phyloP scores from a whole-genome alignment of 495 filamentous ascomycete species.

The Podospora comata region DNA sequence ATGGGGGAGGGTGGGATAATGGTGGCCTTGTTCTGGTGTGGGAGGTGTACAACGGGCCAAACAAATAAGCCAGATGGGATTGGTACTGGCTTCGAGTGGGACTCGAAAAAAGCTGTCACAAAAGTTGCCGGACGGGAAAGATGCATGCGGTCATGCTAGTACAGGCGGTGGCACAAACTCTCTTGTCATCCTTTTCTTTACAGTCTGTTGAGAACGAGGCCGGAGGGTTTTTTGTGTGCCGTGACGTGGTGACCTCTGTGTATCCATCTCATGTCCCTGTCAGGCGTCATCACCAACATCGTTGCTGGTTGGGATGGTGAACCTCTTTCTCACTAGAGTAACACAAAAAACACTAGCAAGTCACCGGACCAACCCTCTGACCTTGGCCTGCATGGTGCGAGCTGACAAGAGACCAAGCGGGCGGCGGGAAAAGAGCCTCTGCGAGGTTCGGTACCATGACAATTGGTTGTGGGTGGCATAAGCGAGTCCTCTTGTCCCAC shows the following conservation, averaged over 20 bases:
- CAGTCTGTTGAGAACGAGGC: background rate
- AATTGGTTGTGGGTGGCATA: background rate
- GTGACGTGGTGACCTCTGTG: background rate
- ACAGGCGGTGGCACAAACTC: constrained; percentile 2
- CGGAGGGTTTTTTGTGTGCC: background rate
- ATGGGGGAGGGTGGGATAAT: background rate
- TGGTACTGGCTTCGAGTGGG: background rate
- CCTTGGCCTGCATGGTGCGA: background rate
- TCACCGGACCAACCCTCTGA: constrained; percentile 5
- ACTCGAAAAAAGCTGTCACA: background rate
- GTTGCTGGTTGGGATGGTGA: too few species aligned
- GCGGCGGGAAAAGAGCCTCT: background rate
- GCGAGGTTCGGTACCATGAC: background rate
- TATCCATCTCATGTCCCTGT: background rate
- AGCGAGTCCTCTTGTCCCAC: background rate
- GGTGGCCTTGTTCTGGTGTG: background rate
- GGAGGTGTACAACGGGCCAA: background rate
- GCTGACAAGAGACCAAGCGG: background rate
- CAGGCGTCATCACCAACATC: background rate
- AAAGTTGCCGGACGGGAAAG: background rate
- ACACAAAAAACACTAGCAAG: background rate
- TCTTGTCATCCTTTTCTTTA: background rate
- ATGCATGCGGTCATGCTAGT: background rate
- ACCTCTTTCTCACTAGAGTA: background rate
- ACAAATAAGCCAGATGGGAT: background rate